Evolutionary conservation across 2,329 filamentous ascomycete species (phyloP), one percentile per base, ranked within the genome.

Genomic region (Cadophora malorum): DNA sequence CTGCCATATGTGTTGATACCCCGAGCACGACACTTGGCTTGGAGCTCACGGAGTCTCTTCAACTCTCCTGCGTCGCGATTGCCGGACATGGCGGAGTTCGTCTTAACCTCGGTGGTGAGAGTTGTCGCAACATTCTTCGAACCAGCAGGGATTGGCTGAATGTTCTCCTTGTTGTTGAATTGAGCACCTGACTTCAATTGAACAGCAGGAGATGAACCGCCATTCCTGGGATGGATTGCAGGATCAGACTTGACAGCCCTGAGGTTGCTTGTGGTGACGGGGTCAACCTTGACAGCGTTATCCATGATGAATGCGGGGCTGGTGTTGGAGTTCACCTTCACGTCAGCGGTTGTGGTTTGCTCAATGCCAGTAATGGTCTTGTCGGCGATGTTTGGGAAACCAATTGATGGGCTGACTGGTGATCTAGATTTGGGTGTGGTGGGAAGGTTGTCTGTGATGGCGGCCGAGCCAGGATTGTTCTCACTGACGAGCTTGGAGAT

Each of bases 21-120:
- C 45, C 33, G n/a, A 4, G 33, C 56, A n/a, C 56, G 56, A 41
- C 56, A 59, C 33, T 41, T 41, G 12, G 56, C n/a, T 41, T 59
- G 56, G 4, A 59, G 14, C 12, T 59, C 56, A 41, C 33, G 3
- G 8, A 35, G 19, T 23, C 28, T 58, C 33, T 45, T 45, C 35
- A 19, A 28, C 6, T 38, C 21, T 45, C 41, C 41, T n/a, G 33
- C 25, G 33, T 16, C 56, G 21, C 21, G 10, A 19, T 59, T 45
- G 35, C 19, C 16, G 9, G 33, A n/a, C 12, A 16, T 25, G 6
- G n/a, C 21, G 35, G 56, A 23, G 14, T 28, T 59, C 35, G 38
- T 59, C 12, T 33, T 58, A 7, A 19, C 12, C 33, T 45, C n/a
- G 10, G 12, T 7, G 8, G 21, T 9, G 33, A 25, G 2, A 41